Conservation (phyloP, 2,329 filamentous ascomycete species). For the Arthroderma sp. region DNA sequence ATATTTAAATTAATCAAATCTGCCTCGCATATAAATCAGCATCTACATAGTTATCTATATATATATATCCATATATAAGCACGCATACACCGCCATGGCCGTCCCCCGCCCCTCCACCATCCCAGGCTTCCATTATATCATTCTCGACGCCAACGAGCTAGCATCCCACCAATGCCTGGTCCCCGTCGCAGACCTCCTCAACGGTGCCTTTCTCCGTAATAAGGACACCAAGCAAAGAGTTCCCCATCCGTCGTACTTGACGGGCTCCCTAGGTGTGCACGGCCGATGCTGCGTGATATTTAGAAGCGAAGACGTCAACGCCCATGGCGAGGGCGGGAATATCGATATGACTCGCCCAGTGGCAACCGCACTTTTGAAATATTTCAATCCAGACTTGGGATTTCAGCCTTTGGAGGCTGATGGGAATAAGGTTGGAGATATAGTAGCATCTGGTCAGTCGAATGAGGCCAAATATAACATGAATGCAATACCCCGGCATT, state of each 20-base stretch:
- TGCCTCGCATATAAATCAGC: too few species aligned
- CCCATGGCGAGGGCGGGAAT: neutral
- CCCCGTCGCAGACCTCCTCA: slow-evolving; percentile 4
- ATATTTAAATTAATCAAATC: too few species aligned
- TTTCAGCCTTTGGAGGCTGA: neutral
- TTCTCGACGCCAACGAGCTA: slow-evolving; percentile 5
- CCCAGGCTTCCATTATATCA: slow-evolving; percentile 4
- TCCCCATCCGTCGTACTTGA: neutral
- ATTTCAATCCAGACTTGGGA: slow-evolving; percentile 4
- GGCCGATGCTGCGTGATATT: slow-evolving; percentile 7
- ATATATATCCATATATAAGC: too few species aligned
- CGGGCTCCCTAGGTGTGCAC: slow-evolving; percentile 1
- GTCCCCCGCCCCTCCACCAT: neutral
- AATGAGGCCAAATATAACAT: too few species aligned
- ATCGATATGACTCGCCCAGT: slow-evolving; percentile 2
- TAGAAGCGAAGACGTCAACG: neutral
- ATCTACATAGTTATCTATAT: too few species aligned
- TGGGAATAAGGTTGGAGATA: too few species aligned
- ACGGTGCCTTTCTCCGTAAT: slow-evolving; percentile 2
- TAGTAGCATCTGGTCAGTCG: too few species aligned
- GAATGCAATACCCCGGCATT: too few species aligned
- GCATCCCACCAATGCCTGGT: slow-evolving; percentile 5
- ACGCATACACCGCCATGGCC: too few species aligned
- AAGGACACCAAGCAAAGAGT: neutral
- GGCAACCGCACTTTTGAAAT: slow-evolving; percentile 7